These are phyloP conservation scores for Botrytis sinoallii DNA, from an alignment of 2,329 filamentous ascomycete species.

Conservation along the genomic window DNA sequence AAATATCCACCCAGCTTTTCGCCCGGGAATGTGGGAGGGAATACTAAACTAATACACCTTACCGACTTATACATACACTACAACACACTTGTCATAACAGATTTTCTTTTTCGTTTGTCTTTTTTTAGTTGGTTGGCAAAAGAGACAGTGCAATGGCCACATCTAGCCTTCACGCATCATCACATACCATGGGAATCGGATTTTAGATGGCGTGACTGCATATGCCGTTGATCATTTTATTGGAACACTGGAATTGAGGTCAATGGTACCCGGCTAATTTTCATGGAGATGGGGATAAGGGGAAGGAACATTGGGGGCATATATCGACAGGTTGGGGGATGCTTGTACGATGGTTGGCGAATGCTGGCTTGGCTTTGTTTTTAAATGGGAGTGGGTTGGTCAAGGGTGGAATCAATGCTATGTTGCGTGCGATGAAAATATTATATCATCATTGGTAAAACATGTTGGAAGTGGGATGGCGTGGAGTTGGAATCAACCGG, in stretches of 20 bases:
- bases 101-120: slow-evolving; percentile 22
- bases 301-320: slow-evolving; percentile 6
- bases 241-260: neutral
- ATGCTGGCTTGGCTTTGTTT: slow-evolving; percentile 12
- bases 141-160: slow-evolving; percentile 10
- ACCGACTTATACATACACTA: slow-evolving; percentile 21
- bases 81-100: slow-evolving; percentile 21
- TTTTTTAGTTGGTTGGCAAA: slow-evolving; percentile 11
- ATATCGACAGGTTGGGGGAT: slow-evolving; percentile 15
- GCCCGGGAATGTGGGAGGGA: slow-evolving; percentile 65
- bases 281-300: slow-evolving; percentile 9
- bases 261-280: slow-evolving; percentile 2
- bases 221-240: slow-evolving; percentile 15
- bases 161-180: slow-evolving; percentile 14
- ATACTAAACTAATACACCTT: slow-evolving; percentile 49
- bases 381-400: slow-evolving; percentile 3
- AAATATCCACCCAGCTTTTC: slow-evolving; percentile 49
- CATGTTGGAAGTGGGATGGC: slow-evolving; percentile 2
- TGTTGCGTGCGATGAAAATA: neutral
- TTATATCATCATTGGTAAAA: slow-evolving; percentile 8
- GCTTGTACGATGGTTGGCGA: slow-evolving; percentile 17
- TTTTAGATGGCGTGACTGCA: slow-evolving; percentile 18
- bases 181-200: slow-evolving; percentile 17
- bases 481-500: neutral
- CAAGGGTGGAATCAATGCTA: slow-evolving; percentile 11